Percentiles rank a stretch among this genome's conserved stretches.
Conservation (phyloP, 2,329 filamentous ascomycete species). For the Triangularia setosa region DNA sequence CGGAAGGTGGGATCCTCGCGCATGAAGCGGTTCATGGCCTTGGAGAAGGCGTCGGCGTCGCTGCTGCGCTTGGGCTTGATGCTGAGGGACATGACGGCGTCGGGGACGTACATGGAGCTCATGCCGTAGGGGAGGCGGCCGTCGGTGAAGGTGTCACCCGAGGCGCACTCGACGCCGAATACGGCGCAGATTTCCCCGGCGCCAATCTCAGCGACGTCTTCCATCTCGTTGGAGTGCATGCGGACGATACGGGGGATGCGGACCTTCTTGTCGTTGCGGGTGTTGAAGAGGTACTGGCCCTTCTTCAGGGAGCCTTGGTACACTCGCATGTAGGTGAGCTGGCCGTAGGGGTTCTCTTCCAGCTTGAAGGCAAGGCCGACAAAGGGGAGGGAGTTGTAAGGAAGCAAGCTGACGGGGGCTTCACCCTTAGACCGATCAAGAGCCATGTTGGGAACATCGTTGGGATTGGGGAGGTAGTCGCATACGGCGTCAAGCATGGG, state of each 20-base stretch:
- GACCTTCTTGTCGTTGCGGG: slow-evolving; percentile 90
- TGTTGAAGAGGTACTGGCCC: slow-evolving; percentile 88
- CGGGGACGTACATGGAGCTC: slow-evolving; percentile 97
- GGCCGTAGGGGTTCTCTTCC: slow-evolving; percentile 97
- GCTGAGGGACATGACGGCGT: slow-evolving; percentile 95
- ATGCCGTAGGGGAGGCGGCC: slow-evolving; percentile 89
- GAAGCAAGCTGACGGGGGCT: slow-evolving; percentile 77
- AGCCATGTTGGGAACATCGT: slow-evolving; percentile 83
- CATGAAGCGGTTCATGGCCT: slow-evolving; percentile 98
- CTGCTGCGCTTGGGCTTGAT: slow-evolving; percentile 94
- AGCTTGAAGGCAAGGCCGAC: slow-evolving; percentile 97
- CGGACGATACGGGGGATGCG: slow-evolving; percentile 95
- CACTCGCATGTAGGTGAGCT: slow-evolving; percentile 96
- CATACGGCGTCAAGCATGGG: slow-evolving; percentile 94
- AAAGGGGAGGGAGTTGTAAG: slow-evolving; percentile 90
- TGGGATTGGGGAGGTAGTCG: slow-evolving; percentile 90
- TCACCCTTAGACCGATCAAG: slow-evolving; percentile 79
- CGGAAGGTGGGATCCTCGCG: slow-evolving; percentile 97
- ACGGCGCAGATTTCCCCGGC: slow-evolving; percentile 98
- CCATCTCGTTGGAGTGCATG: slow-evolving; percentile 99
- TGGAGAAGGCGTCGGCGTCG: slow-evolving; percentile 91
- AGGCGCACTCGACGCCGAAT: slow-evolving; percentile 96
- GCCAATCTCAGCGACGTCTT: slow-evolving; percentile 87
- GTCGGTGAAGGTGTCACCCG: slow-evolving; percentile 96
- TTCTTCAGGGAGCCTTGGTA: slow-evolving; percentile 92